These are phyloP conservation scores for Garcia nutans DNA, from an alignment of 345 rosid species.

Conservation along the genomic window DNA sequence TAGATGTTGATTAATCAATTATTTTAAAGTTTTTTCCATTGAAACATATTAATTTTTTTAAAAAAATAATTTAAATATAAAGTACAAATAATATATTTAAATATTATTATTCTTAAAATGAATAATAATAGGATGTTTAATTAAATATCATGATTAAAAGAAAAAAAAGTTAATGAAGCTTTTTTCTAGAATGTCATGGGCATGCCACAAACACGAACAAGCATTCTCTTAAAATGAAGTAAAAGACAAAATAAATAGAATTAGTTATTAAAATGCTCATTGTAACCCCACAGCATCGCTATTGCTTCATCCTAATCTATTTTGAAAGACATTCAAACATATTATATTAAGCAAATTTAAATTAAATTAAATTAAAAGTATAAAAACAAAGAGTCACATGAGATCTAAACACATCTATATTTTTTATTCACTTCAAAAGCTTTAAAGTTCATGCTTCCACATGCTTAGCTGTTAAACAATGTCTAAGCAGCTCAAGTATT, in stretches of 20 bases:
- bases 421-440: slow-evolving; percentile 9
- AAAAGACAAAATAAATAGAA: slow-evolving; percentile 7
- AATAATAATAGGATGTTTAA: not conserved
- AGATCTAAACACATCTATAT: slow-evolving; percentile 13
- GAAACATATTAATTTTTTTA: too few relatives aligned
- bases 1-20: too few relatives aligned
- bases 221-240: not conserved
- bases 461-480: slow-evolving; percentile 45
- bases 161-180: not conserved
- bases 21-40: too few relatives aligned
- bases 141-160: not conserved
- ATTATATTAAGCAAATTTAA: not conserved
- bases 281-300: slow-evolving; percentile 23
- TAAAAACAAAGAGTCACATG: not conserved
- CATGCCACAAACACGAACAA: not conserved
- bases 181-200: slow-evolving; percentile 4
- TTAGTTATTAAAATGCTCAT: slow-evolving; percentile 1
- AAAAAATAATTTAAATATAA: too few relatives aligned
- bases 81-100: too few relatives aligned
- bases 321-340: slow-evolving; percentile 29
- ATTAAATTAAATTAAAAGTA: too few relatives aligned
- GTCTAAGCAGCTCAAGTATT: slow-evolving; percentile 17
- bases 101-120: too few relatives aligned
- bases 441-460: not conserved
- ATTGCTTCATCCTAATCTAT: slow-evolving; percentile 33